phyloP scores from a whole-genome alignment of 345 rosid species.

The Eucalyptus pumila region DNA sequence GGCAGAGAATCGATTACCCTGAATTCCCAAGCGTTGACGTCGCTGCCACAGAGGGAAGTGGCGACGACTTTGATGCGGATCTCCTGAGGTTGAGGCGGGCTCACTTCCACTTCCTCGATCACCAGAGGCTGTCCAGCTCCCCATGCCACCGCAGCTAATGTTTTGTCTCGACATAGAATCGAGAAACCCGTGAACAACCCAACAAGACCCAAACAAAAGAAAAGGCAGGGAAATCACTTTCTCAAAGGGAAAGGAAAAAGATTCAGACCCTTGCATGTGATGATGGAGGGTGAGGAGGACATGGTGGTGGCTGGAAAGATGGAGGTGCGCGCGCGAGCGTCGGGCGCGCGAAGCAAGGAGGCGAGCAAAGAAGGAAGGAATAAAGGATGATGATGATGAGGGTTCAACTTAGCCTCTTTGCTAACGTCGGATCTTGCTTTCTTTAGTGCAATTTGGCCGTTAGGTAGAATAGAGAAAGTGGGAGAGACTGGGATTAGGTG shows the following conservation, averaged over 20 bases:
- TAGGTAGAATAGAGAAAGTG: background rate
- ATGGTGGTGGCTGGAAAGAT: background rate
- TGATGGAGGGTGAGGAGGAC: background rate
- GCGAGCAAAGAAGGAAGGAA: background rate
- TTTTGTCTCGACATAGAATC: background rate
- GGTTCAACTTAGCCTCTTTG: background rate
- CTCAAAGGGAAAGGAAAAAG: background rate
- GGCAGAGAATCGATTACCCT: slow-evolving; percentile 17
- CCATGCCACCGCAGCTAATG: slow-evolving; percentile 88
- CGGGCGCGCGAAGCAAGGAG: background rate
- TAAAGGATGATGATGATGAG: background rate
- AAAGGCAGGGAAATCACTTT: background rate
- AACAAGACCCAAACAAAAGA: background rate
- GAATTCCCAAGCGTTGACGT: slow-evolving; percentile 74
- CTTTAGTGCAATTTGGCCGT: background rate
- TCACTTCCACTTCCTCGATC: slow-evolving; percentile 76
- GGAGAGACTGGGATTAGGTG: background rate
- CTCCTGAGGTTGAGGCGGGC: slow-evolving; percentile 71
- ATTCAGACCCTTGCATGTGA: slow-evolving; percentile 22
- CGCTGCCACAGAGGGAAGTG: slow-evolving; percentile 90
- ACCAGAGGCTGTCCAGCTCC: slow-evolving; percentile 71
- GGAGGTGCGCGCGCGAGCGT: background rate
- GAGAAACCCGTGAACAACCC: background rate
- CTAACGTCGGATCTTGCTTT: background rate
- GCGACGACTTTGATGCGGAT: slow-evolving; percentile 73